Evolutionary conservation across 805 yeast species (phyloP), one percentile per base, ranked within the genome.

Genomic region (Clavispora asparagi): DNA sequence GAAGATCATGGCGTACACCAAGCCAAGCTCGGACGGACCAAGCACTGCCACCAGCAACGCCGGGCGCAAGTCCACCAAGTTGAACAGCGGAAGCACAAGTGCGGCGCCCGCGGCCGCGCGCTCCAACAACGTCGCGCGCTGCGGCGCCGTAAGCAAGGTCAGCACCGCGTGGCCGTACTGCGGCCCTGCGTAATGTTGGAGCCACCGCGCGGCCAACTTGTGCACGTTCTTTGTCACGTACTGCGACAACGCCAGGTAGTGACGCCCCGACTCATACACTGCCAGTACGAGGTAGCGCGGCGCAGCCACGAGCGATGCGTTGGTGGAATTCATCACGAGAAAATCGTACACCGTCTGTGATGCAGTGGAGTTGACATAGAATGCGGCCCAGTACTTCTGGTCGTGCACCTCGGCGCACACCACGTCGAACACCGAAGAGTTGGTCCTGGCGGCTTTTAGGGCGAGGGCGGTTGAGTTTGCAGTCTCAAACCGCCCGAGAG

Each of bases 21-120:
- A 50, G 4, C 70, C 71, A 33, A 66, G 46, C 46, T 62, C 67
- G 6, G 66, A 56, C 7, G 71, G 70, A 0, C 70, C 70, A 19
- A 66, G 46, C 6, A 56, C 60, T 3, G 57, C 62, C 6, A 68
- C 33, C 8, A 56, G 46, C 10, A 14, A 19, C 1, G 59, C 40
- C 3, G 60, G 62, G 9, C 62, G 53, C 41, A 52, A 31, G 45
- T 66, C 66, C 2, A 53, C 42, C 23, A 57, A 28, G 28, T 53
- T 50, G 41, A 66, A 52, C 7, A 50, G 44, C 11, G 71, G 70
- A 28, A 52, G 52, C 12, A 53, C 46, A 5, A 56, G 50, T 19
- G 62, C 33, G 7, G 62, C 48, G 1, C 55, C 39, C 6, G 55
- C 17, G 25, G 40, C 31, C 30, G 55, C 42, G 13, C 52, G 25